Conservation (phyloP, 2,329 filamentous ascomycete species). For the Xylaria arbuscula region DNA sequence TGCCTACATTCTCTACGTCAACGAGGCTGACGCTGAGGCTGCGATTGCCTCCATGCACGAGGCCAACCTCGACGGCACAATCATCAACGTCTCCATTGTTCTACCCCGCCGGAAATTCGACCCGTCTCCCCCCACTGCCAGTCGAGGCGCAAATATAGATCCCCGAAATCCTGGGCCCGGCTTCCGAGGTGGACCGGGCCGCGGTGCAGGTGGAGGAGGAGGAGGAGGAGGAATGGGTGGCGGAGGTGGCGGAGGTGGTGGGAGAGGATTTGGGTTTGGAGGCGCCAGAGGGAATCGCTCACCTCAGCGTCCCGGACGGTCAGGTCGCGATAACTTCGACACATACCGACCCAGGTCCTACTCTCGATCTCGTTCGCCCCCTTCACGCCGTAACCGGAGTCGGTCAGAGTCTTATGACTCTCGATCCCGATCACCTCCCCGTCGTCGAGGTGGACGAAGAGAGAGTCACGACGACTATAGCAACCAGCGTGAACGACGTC, state of each 20-base stretch:
- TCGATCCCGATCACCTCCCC: slow-evolving; percentile 52
- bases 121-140: slow-evolving; percentile 77
- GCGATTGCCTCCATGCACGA: slow-evolving; percentile 98
- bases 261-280: slow-evolving; percentile 44
- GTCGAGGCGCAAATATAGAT: slow-evolving; percentile 70
- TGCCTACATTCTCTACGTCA: slow-evolving; percentile 87
- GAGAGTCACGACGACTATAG: slow-evolving; percentile 51
- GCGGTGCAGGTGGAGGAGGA: slow-evolving; percentile 49
- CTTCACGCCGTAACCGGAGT: slow-evolving; percentile 49
- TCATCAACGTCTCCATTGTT: slow-evolving; percentile 89
- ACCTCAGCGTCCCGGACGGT: slow-evolving; percentile 42
- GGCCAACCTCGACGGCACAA: slow-evolving; percentile 86
- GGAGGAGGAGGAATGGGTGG: slow-evolving; percentile 41
- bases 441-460: slow-evolving; percentile 49
- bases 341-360: slow-evolving; percentile 70
- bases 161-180: slow-evolving; percentile 60
- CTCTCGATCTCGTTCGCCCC: slow-evolving; percentile 59
- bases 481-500: slow-evolving; percentile 53
- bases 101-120: slow-evolving; percentile 86
- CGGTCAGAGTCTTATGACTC: slow-evolving; percentile 48
- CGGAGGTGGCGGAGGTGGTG: slow-evolving; percentile 54
- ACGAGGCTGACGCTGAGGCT: slow-evolving; percentile 81
- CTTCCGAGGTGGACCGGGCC: slow-evolving; percentile 47
- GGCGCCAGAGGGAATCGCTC: slow-evolving; percentile 49
- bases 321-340: slow-evolving; percentile 57